A percentile compares a stretch with the other conserved stretches of the same genome.
Conservation (phyloP, 1,284 basidiomycete genomes). For the Ganoderma sinense region DNA sequence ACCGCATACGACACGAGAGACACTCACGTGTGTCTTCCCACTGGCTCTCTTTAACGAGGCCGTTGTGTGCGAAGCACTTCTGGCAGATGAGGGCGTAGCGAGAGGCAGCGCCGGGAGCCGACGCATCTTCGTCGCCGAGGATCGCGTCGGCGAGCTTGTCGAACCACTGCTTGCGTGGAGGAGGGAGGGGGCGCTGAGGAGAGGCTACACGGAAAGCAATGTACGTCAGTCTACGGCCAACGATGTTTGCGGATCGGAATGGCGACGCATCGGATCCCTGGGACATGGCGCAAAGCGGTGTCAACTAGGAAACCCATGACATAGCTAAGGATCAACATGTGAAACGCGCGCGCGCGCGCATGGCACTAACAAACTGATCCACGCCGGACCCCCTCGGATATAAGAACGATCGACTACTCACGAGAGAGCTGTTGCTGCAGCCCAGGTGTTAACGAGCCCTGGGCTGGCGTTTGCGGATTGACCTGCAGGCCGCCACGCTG, state of each 20-base stretch:
- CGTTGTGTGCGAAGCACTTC: slow-evolving; percentile 94
- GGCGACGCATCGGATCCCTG: neutral
- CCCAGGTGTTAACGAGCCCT: slow-evolving; percentile 34
- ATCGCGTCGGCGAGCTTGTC: slow-evolving; percentile 89
- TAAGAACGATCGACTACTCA: slow-evolving; percentile 36
- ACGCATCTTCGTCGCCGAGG: slow-evolving; percentile 82
- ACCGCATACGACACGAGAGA: neutral
- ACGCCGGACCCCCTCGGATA: neutral
- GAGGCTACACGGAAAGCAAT: slow-evolving; percentile 35
- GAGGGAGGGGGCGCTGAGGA: slow-evolving; percentile 53
- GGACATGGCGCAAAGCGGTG: neutral
- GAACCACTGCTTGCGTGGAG: slow-evolving; percentile 84
- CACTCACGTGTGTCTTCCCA: slow-evolving; percentile 90
- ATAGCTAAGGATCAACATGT: neutral
- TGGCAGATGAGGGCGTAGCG: slow-evolving; percentile 96
- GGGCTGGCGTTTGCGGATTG: slow-evolving; percentile 32
- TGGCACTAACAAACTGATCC: neutral
- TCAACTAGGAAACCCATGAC: neutral
- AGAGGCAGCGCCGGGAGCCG: slow-evolving; percentile 52
- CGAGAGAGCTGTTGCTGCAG: slow-evolving; percentile 50
- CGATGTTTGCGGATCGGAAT: neutral
- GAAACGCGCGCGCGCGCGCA: neutral
- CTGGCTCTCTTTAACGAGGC: slow-evolving; percentile 88
- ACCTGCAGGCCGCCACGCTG: slow-evolving; percentile 30
- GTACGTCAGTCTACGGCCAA: neutral